Conservation (phyloP, 257 asterid genomes). For the Vinca minor region DNA sequence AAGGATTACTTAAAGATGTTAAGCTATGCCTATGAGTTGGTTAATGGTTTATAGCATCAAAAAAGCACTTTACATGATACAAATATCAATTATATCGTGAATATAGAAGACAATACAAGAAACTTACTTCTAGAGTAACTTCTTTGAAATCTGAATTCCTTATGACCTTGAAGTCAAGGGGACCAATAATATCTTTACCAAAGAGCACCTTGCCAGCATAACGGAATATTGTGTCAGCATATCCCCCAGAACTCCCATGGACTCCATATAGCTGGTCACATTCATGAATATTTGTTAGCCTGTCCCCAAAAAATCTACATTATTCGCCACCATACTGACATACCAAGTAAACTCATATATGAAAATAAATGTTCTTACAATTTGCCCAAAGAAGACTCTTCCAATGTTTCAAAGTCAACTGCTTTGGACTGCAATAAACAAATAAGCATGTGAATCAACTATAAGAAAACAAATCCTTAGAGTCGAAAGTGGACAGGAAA, state of each 20-base stretch:
- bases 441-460: not conserved
- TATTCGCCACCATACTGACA: slow-evolving; percentile 8
- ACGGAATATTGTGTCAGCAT: slow-evolving; percentile 77
- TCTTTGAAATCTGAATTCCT: slow-evolving; percentile 88
- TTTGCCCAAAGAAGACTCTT: slow-evolving; percentile 78
- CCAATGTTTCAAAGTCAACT: slow-evolving; percentile 56
- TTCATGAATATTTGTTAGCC: slow-evolving; percentile 70
- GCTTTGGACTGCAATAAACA: slow-evolving; percentile 56
- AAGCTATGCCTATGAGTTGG: not conserved
- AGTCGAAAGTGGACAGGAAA: not conserved
- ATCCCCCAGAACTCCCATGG: slow-evolving; percentile 92
- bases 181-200: slow-evolving; percentile 56
- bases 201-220: slow-evolving; percentile 64
- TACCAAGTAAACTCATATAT: slow-evolving; percentile 2
- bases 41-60: slow-evolving; percentile 12
- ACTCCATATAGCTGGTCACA: slow-evolving; percentile 65
- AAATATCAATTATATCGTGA: not conserved
- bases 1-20: not conserved
- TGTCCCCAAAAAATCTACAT: slow-evolving; percentile 20
- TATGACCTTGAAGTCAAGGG: slow-evolving; percentile 62
- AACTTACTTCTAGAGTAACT: slow-evolving; percentile 74
- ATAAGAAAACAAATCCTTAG: not conserved
- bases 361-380: slow-evolving; percentile 39
- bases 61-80: not conserved
- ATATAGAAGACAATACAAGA: slow-evolving; percentile 3